Percentiles rank a stretch among this genome's conserved stretches.
phyloP scores from a whole-genome alignment of 441 rosid species.

The Gossypium davidsonii region DNA sequence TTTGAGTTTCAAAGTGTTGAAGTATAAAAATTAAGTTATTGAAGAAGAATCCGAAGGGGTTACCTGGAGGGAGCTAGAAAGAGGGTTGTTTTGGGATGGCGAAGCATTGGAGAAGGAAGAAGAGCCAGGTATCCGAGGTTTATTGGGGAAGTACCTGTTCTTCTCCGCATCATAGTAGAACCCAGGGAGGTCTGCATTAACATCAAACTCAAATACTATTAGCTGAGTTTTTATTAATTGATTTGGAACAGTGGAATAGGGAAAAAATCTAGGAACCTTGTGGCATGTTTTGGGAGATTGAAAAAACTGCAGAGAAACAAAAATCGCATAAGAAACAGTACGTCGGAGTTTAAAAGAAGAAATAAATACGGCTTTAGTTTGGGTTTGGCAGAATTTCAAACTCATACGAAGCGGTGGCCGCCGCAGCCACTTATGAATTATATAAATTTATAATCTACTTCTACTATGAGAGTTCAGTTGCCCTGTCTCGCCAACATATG shows the following conservation, averaged over 20 bases:
- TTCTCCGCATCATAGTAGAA: constrained; percentile 54
- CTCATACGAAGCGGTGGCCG: not conserved
- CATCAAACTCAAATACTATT: not conserved
- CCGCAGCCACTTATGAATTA: not conserved
- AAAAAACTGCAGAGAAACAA: not conserved
- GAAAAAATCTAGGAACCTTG: not conserved
- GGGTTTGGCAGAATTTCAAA: not conserved
- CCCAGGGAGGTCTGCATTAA: constrained; percentile 45
- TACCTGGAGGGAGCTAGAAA: constrained; percentile 14
- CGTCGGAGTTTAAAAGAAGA: not conserved
- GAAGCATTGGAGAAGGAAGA: constrained; percentile 18
- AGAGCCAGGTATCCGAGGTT: constrained; percentile 51
- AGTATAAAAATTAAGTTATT: too few species aligned
- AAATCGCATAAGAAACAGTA: not conserved
- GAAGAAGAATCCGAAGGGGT: not conserved
- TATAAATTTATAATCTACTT: too few species aligned
- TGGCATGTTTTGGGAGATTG: constrained; percentile 6
- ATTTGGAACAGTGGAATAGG: not conserved
- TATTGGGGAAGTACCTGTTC: constrained; percentile 58
- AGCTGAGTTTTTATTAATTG: not conserved
- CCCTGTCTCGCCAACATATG: too few species aligned
- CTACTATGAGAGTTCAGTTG: too few species aligned
- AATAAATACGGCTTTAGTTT: not conserved
- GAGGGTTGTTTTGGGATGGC: constrained; percentile 12
- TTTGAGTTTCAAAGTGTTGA: too few species aligned